These are phyloP conservation scores for Lenzites betulinus DNA, from an alignment of 768 basidiomycete species.

Conservation along the genomic window DNA sequence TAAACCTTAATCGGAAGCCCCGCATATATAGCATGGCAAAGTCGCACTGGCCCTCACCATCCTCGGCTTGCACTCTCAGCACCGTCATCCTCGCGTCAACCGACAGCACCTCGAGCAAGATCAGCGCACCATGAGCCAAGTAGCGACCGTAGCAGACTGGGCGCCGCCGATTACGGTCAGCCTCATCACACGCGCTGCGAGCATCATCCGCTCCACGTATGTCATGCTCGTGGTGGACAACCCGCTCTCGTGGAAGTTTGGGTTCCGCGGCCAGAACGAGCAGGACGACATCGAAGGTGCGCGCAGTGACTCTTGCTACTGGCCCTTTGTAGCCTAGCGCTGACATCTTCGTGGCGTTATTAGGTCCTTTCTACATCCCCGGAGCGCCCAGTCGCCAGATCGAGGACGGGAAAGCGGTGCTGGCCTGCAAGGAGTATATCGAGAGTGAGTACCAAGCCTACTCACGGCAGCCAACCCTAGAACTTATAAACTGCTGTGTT, in stretches of 20 bases:
- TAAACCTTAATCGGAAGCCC: no score
- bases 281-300: conserved; percentile 20
- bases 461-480: no score
- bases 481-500: no score
- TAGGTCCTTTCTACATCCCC: conserved; percentile 30
- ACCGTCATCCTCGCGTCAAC: not conserved
- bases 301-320: not conserved
- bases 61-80: not conserved
- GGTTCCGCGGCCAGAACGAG: conserved; percentile 9
- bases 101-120: not conserved
- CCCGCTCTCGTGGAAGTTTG: conserved; percentile 8
- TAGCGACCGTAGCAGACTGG: conserved; percentile 15
- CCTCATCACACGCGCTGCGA: conserved; percentile 8
- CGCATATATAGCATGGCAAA: no score
- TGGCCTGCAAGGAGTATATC: conserved; percentile 21
- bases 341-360: not conserved
- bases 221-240: conserved; percentile 14
- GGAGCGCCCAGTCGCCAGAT: conserved; percentile 26
- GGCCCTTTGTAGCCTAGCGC: not conserved
- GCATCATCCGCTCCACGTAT: conserved; percentile 4
- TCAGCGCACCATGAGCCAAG: conserved; percentile 3
- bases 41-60: not conserved
- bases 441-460: conserved; percentile 16
- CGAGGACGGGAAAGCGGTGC: conserved; percentile 29
- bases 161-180: conserved; percentile 12